Conservation (phyloP, 1,139 yeast genomes). For the Suhomyces guaymorum region DNA sequence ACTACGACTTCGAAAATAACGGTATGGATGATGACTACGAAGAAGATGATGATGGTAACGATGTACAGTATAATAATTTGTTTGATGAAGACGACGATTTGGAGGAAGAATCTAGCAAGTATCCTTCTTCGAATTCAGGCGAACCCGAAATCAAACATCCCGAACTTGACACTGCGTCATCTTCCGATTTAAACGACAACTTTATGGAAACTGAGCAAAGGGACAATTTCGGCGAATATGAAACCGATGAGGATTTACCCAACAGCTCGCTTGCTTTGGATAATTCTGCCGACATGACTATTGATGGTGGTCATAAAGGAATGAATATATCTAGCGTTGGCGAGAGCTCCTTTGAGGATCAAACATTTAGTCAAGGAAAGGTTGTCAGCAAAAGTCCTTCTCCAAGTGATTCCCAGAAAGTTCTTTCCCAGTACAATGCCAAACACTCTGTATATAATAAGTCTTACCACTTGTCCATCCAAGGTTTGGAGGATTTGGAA, state of each 20-base stretch:
- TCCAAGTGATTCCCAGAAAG: too few relatives aligned
- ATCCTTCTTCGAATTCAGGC: background rate
- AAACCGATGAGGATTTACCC: conserved; percentile 1
- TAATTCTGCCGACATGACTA: conserved; percentile 1
- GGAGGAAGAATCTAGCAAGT: background rate
- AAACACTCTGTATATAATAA: conserved; percentile 19
- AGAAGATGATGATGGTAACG: conserved; percentile 50
- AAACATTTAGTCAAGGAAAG: background rate
- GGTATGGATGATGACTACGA: conserved; percentile 40
- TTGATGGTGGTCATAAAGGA: conserved; percentile 1
- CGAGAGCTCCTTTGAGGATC: background rate
- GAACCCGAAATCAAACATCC: background rate
- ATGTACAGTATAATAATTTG: conserved; percentile 29
- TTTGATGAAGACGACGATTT: conserved; percentile 21
- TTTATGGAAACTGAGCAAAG: background rate
- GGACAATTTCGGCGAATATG: background rate
- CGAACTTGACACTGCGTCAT: background rate
- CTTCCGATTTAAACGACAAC: background rate
- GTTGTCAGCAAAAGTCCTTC: too few relatives aligned
- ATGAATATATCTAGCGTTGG: background rate
- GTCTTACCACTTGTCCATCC: conserved; percentile 36
- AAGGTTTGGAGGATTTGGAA: conserved; percentile 18
- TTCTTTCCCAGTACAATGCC: too few relatives aligned
- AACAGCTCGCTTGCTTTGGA: conserved; percentile 3
- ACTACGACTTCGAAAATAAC: conserved; percentile 50